Base-by-base conservation (phyloP, 805 yeast genomes). In the Lipomyces anomalus region DNA sequence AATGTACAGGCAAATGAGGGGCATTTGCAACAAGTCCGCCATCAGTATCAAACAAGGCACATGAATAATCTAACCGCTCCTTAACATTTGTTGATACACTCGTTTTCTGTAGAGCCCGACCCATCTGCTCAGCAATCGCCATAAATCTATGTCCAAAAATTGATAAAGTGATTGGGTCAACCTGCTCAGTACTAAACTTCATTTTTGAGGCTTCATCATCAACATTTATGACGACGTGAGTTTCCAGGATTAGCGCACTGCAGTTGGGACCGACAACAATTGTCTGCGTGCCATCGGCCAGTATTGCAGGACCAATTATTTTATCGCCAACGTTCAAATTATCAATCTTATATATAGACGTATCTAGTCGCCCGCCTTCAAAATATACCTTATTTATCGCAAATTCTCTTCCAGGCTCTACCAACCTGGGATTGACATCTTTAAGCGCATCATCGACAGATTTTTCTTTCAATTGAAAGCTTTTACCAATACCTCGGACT, bases 41-140 rank as follows among this genome's bases (percentile, higher is more conserved):
- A 4, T 73, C 71, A 1, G 82, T 70, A 56, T 81, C 86, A 61
- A 85, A 85, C 20, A 85, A 64, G 1, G 95, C 95, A 68, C 95
- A 85, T 24, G 89, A 82, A 62, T 82, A 85, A 61, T 85, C 95
- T 29, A 84, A 66, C 42, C 95, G 69, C 60, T 85, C 95, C 59
- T 85, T 85, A 33, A 85, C 89, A 58, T 85, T 85, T 2, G 89
- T 83, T 4, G 87, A 79, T 6, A 85, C 87, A 1, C 90, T 73
- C 0, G 92, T 85, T 64, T 82, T 82, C 53, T 84, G 83, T 44
- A 85, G 68, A 4, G 89, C 82, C 30, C 75, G 75, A 32, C 94
- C 90, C 95, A 85, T 85, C 60, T 83, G 90, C 56, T 85, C 94
- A 6, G 95, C 95, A 62, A 86, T 84, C 52, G 86, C 87, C 90